Evolutionary conservation across 441 rosid species (phyloP).

Genomic region (Hura crepitans): DNA sequence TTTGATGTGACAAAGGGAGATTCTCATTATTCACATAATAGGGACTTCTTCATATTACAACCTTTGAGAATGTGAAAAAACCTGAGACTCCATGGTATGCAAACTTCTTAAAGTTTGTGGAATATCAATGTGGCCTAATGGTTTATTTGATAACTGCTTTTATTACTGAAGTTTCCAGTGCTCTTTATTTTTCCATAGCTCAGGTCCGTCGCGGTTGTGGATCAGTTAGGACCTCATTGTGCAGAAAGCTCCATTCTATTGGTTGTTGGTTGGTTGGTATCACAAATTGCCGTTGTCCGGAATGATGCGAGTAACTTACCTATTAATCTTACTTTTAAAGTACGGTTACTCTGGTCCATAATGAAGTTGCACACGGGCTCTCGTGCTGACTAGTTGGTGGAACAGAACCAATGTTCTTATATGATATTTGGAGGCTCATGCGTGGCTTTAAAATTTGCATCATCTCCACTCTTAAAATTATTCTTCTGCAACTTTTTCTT

Average conservation of each 20-base stretch:
- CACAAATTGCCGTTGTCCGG: conserved; percentile 54
- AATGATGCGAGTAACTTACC: conserved; percentile 77
- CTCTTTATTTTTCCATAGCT: conserved; percentile 80
- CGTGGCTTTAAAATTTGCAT: conserved; percentile 9
- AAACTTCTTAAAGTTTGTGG: neutral
- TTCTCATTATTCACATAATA: neutral
- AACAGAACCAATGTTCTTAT: conserved; percentile 2
- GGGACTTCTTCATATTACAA: neutral
- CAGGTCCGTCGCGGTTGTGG: conserved; percentile 95
- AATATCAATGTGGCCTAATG: neutral
- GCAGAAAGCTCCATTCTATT: conserved; percentile 68
- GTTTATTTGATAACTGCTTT: neutral
- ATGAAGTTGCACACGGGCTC: neutral
- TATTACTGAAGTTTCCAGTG: conserved; percentile 34
- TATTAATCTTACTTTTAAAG: conserved; percentile 4
- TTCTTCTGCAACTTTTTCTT: conserved; percentile 23
- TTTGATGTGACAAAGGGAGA: neutral
- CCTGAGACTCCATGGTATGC: neutral
- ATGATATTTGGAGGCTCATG: conserved; percentile 1
- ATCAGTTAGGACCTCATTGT: conserved; percentile 67
- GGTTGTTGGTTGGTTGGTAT: conserved; percentile 92
- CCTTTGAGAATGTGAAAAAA: neutral
- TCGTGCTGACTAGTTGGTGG: neutral
- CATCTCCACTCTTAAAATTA: conserved; percentile 12
- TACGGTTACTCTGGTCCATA: neutral